Base-by-base conservation (phyloP, 2,329 filamentous ascomycete species). In the Neofusicoccum laricinum region DNA sequence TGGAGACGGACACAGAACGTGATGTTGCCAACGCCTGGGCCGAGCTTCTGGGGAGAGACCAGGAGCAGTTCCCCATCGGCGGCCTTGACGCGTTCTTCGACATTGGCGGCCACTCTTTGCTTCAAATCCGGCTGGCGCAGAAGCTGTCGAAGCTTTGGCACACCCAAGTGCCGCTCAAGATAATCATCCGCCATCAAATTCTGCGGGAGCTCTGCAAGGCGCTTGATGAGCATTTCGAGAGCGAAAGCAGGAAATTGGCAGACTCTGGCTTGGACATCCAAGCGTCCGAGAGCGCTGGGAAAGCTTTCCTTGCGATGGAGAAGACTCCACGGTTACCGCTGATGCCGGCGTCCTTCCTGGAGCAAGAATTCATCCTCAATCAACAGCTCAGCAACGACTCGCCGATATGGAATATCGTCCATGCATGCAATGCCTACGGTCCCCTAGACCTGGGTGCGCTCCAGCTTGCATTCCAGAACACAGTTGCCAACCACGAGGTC, bases 81-180 rank as follows among this genome's bases (percentile, higher is more conserved):
- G 61, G 48, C 3, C 45, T 59, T 10, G 53, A 61, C 57, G 30
- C 34, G 19, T 66, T 66, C 46, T 64, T 66, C 61, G 64, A 41
- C 10, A 36, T 66, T 40, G 64, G 64, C 4, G 64, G 64, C 10
- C 62, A 66, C 17, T 66, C 64, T 5, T 43, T 66, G 36, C 64
- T 63, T 11, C 64, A 66, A 46, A 64, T 66, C 34, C 46, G 45
- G 25, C 50, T 61, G 3, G 64, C 64, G 30, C 64, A 64, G 46
- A 58, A 61, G 49, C 58, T 64, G 32, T 64, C 64, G 15, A 32
- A 32, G 45, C 43, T 48, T 8, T 53, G 63, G 62, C 30, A 11
- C 14, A 25, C 50, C 11, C 14, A 15, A n/a, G 51, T 66, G 43
- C 53, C 64, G 17, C 38, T 66, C 38, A 46, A 32, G 43, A 66